Evolutionary conservation across 2,329 filamentous ascomycete genomes (phyloP).

Genomic region (Aspergillus floridensis): DNA sequence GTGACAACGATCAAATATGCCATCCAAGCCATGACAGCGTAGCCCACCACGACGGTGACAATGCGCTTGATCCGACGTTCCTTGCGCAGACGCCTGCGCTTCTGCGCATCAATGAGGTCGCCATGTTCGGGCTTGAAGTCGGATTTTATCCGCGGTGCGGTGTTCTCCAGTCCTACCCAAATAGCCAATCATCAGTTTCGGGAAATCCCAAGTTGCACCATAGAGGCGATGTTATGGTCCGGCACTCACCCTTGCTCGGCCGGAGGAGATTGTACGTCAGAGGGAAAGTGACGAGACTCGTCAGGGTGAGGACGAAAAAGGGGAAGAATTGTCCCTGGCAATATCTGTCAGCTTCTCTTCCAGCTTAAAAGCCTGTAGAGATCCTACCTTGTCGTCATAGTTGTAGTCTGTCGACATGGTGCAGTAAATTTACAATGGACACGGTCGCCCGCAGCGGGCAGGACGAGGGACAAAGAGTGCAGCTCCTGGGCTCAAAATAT

Average conservation of each 20-base stretch:
- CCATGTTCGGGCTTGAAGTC: slow-evolving; percentile 79
- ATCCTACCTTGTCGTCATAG: slow-evolving; percentile 81
- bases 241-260: slow-evolving; percentile 62
- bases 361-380: not conserved
- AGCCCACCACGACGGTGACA: slow-evolving; percentile 71
- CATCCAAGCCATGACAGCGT: slow-evolving; percentile 84
- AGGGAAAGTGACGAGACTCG: slow-evolving; percentile 81
- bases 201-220: not conserved
- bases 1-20: slow-evolving; percentile 84
- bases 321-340: slow-evolving; percentile 91
- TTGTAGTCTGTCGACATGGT: slow-evolving; percentile 88
- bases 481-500: slow-evolving; percentile 1
- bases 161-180: slow-evolving; percentile 66
- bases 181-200: not conserved
- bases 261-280: slow-evolving; percentile 85
- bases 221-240: not conserved
- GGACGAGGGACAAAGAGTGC: slow-evolving; percentile 13
- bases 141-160: slow-evolving; percentile 77
- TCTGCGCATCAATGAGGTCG: slow-evolving; percentile 77
- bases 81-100: slow-evolving; percentile 82
- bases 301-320: slow-evolving; percentile 93
- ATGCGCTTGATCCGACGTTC: slow-evolving; percentile 85
- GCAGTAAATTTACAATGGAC: slow-evolving; percentile 31
- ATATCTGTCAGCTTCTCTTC: slow-evolving; percentile 12
- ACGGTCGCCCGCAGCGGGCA: slow-evolving; percentile 34